Evolutionary conservation across 2,329 filamentous ascomycete species (phyloP), one percentile per base, ranked within the genome.

Genomic region (Cercospora sp.): DNA sequence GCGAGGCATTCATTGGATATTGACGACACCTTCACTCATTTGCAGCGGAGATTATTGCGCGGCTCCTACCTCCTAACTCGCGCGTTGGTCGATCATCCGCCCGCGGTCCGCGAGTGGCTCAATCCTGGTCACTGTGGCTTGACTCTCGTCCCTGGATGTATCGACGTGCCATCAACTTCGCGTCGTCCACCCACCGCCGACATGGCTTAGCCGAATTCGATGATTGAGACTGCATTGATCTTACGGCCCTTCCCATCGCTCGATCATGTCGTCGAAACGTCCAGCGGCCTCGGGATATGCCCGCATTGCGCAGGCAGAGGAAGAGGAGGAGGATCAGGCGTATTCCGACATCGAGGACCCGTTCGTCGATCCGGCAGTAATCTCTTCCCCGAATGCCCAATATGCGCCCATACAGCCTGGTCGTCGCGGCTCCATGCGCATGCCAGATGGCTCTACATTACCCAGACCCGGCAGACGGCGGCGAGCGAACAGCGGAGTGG

Each of bases 401-500:
- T 84, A 84, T 79, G 82, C 80, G 10, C 82, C 83, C 40, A 83
- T 85, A 64, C 83, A 85, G 69, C 76, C 79, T 1, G 79, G 79
- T 16, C 78, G 79, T 21, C 80, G 81, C 28, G 75, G 76, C 67
- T 79, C 81, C 34, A 85, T 85, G 82, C 79, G 80, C 61, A 74
- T 80, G 65, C 76, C 79, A 6, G 65, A 70, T 57, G 77, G 74
- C 24, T 68, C 69, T 21, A 78, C 79, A 4, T 78, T 77, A 7
- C 77, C 78, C 2, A 78, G 77, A 26, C 65, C 76, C 18, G 66
- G 75, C 28, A 81, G 85, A 70, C 85, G 88, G 62, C 81, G 84
- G 69, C 85, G 89, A 71, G 91, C 92, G 77, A 95, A 94, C 76
- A 93, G 93, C 21, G 94, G 94, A 3, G 94, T 99, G 18, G 95